A percentile compares a stretch with the other conserved stretches of the same genome.
Conservation (phyloP, 2,329 filamentous ascomycete species). For the Lachnellula arida region DNA sequence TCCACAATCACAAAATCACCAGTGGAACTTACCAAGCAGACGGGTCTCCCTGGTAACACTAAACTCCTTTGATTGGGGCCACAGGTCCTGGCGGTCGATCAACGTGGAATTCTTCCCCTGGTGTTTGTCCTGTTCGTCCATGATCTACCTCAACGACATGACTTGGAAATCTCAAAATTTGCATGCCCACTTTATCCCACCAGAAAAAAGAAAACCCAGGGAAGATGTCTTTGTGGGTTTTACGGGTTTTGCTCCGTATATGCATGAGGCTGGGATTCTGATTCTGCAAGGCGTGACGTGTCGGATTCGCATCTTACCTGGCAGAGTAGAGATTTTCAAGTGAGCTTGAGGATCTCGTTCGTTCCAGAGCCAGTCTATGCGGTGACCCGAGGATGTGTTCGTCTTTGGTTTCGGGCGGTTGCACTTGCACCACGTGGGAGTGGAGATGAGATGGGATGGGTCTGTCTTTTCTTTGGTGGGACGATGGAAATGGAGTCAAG, state of each 20-base stretch:
- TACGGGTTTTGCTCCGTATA: not conserved
- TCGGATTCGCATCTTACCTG: not conserved
- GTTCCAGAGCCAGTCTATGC: not conserved
- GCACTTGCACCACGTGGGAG: not conserved
- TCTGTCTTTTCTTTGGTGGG: not conserved
- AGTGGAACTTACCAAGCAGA: conserved; percentile 3
- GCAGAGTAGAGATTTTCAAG: not conserved
- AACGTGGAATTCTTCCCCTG: not conserved
- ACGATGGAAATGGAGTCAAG: not conserved
- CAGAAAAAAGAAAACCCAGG: not conserved
- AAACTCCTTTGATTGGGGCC: not conserved
- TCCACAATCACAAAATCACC: not conserved
- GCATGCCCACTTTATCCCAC: not conserved
- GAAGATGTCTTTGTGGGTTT: not conserved
- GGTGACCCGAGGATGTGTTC: not conserved
- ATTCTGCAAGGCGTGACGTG: not conserved
- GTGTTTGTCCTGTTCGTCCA: not conserved
- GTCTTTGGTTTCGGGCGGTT: not conserved
- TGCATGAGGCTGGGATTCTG: not conserved
- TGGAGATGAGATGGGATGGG: not conserved
- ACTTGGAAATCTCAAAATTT: not conserved
- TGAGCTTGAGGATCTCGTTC: not conserved
- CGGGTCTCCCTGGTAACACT: conserved; percentile 4
- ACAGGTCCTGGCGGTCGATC: not conserved
- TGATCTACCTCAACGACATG: not conserved